These are phyloP conservation scores for Leavenworthia alabamica DNA, from an alignment of 345 rosid species.

Conservation along the genomic window DNA sequence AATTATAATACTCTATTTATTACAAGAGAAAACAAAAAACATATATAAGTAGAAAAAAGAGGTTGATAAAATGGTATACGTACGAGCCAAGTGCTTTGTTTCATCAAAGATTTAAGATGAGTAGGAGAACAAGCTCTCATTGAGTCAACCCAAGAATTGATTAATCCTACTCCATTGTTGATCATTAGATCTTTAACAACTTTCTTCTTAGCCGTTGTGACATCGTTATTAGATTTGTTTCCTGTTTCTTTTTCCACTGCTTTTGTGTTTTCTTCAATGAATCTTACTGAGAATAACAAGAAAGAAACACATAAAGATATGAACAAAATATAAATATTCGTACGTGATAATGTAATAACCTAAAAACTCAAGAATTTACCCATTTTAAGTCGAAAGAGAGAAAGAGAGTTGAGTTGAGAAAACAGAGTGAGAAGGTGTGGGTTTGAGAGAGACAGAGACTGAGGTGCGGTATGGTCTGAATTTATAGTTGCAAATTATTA, in stretches of 20 bases:
- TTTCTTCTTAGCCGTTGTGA: conserved; percentile 14
- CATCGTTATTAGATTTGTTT: conserved; percentile 17
- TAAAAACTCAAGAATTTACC: conserved; percentile 15
- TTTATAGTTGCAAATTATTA: conserved; percentile 30
- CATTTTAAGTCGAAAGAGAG: conserved; percentile 4
- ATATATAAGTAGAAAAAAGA: conserved; percentile 40
- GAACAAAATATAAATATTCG: neutral
- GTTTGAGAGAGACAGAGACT: conserved; percentile 30
- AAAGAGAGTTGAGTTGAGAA: conserved; percentile 6
- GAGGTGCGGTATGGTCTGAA: conserved; percentile 23
- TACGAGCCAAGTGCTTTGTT: conserved; percentile 32
- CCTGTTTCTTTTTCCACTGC: conserved; percentile 45
- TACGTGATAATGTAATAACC: neutral
- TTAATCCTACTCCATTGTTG: conserved; percentile 40
- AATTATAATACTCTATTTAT: conserved; percentile 21
- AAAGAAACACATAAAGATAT: neutral
- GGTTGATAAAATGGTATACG: conserved; percentile 31
- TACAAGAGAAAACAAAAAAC: conserved; percentile 21
- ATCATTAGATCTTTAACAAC: conserved; percentile 31
- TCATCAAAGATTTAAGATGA: conserved; percentile 37
- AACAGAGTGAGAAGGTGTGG: conserved; percentile 26
- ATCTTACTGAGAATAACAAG: conserved; percentile 30
- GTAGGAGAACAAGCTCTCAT: conserved; percentile 93
- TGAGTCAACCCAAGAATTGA: conserved; percentile 67
- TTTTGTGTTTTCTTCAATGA: conserved; percentile 31